Evolutionary conservation across 2,329 filamentous ascomycete genomes (phyloP).

Genomic region (Apiospora phragmitis): DNA sequence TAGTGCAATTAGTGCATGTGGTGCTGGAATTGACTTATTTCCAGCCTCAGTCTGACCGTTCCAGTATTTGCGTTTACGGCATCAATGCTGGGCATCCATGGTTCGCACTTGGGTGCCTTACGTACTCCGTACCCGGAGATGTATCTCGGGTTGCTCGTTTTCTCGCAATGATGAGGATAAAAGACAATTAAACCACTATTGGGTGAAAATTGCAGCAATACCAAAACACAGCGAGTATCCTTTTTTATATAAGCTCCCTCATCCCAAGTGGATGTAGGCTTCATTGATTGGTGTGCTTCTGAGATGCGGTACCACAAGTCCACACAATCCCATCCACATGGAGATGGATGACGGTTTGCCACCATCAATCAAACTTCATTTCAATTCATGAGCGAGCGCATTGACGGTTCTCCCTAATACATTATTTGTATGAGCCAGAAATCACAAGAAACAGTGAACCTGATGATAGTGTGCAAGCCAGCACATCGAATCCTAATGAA

Average conservation of each 20-base stretch:
- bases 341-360: slow-evolving; percentile 2
- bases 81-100: neutral
- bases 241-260: neutral
- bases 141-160: neutral
- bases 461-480: neutral
- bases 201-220: neutral
- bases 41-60: neutral
- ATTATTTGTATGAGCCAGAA: neutral
- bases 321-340: slow-evolving; percentile 1
- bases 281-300: neutral
- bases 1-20: neutral
- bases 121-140: neutral
- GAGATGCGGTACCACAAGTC: neutral
- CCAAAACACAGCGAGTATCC: neutral
- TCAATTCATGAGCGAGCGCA: neutral
- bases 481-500: neutral
- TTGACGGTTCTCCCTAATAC: neutral
- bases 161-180: neutral
- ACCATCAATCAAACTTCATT: slow-evolving; percentile 3
- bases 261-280: neutral
- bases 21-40: neutral
- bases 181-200: neutral
- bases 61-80: neutral
- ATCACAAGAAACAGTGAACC: neutral
- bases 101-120: neutral